A percentile compares a stretch with the other conserved stretches of the same genome.
These are phyloP conservation scores for Coniella vitis DNA, from an alignment of 2,329 filamentous ascomycete genomes.

Conservation along the genomic window DNA sequence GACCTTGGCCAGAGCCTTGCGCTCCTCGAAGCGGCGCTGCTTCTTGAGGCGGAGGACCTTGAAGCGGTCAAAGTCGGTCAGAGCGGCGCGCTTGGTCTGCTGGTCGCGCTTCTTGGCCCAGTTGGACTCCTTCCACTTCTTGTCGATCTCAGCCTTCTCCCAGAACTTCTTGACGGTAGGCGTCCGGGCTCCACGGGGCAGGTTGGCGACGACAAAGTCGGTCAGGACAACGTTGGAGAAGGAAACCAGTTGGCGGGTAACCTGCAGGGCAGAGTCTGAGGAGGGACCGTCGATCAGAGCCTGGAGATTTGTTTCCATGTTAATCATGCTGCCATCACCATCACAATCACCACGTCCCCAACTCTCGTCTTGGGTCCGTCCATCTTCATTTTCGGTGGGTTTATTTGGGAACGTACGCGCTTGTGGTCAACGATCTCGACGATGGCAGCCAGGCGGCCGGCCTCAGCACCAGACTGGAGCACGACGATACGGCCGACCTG, in stretches of 20 bases:
- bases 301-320: conserved; percentile 41
- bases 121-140: conserved; percentile 84
- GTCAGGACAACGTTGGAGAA: conserved; percentile 84
- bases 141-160: conserved; percentile 86
- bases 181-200: conserved; percentile 78
- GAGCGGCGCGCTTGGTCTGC: conserved; percentile 76
- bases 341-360: neutral
- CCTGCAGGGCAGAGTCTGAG: conserved; percentile 67
- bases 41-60: conserved; percentile 99
- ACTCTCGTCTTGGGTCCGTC: neutral
- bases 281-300: conserved; percentile 94
- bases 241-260: conserved; percentile 80
- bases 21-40: conserved; percentile 97
- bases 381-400: conserved; percentile 7
- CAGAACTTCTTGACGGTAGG: conserved; percentile 80
- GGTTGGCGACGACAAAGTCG: conserved; percentile 76
- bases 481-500: conserved; percentile 97
- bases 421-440: conserved; percentile 99
- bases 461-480: conserved; percentile 74
- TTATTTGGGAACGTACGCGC: conserved; percentile 68
- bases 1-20: conserved; percentile 92
- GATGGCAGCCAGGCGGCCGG: conserved; percentile 84
- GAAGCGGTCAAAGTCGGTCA: conserved; percentile 99
- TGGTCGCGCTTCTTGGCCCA: conserved; percentile 92
- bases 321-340: conserved; percentile 21